Evolutionary conservation across 192 early-diverging fungal species (phyloP), one percentile per base, ranked within the genome.

Genomic region (Coemansia biformis): DNA sequence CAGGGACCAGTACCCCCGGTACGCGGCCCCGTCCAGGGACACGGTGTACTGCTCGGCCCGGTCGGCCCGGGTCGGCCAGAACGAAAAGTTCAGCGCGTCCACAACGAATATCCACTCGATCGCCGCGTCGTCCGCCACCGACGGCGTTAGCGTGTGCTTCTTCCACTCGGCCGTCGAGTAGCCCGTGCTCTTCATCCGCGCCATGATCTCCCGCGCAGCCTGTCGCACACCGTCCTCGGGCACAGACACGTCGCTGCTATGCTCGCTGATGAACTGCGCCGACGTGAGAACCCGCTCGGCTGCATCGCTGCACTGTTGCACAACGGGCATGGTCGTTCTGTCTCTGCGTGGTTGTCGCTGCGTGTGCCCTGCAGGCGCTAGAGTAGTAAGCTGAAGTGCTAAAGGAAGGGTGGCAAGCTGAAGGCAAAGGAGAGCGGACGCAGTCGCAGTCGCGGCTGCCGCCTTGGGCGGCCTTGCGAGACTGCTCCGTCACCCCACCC

Each of bases 71-170:
- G 48, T 82, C 69, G 8, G 79, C 88, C 88, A 92, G 57, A 92
- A 92, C 18, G 87, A 90, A 60, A 90, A 92, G 60, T 92, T 92
- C 17, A 90, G 75, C 13, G 83, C 55, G 58, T 92, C 90, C 1
- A 89, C 79, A 6, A 92, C 46, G 38, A 92, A 92, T 19, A 92
- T 90, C 84, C 84, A 87, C 39, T 89, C 78, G 16, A 85, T 61
- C 15, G 84, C 80, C 1, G 33, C 43, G 14, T 38, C 33, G 51
- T 87, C 64, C 28, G 80, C 80, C 11, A 60, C 49, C 29, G 80
- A 78, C 5, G 87, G 87, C 46, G 82, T 81, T 43, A 88, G 53
- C 23, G 74, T 48, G 58, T 86, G 80, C 38, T 58, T 46, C 23
- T 79, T 83, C 83, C 83, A 84, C 4, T 60, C 70, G n/a, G 73